Percentiles rank a stretch among this genome's conserved stretches.
Evolutionary conservation across 306 rosid genomes (phyloP).

Genomic region (Malus asiatica): DNA sequence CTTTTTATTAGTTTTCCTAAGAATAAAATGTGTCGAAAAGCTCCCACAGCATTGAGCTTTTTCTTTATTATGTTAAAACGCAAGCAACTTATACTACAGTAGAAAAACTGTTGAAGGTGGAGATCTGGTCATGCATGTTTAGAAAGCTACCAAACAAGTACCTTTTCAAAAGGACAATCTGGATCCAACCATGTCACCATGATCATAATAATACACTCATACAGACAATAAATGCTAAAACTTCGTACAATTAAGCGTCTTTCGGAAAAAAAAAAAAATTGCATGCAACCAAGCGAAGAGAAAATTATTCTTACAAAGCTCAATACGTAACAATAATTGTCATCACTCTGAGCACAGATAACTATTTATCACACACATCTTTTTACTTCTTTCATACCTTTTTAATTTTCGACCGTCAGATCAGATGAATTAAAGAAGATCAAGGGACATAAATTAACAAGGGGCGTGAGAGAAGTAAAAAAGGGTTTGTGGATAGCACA

Average conservation of each 20-base stretch:
- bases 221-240: neutral
- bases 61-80: constrained; percentile 11
- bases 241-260: neutral
- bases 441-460: too few relatives aligned
- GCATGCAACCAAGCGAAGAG: neutral
- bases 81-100: constrained; percentile 13
- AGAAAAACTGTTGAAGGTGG: constrained; percentile 22
- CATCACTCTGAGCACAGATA: too few relatives aligned
- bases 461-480: too few relatives aligned
- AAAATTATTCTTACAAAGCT: neutral
- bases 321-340: too few relatives aligned
- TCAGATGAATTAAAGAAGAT: too few relatives aligned
- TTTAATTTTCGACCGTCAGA: too few relatives aligned
- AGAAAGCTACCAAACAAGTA: constrained; percentile 33
- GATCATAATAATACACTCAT: neutral
- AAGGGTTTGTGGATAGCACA: too few relatives aligned
- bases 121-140: constrained; percentile 37
- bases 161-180: neutral
- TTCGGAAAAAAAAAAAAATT: too few relatives aligned
- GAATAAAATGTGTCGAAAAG: constrained; percentile 21
- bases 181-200: neutral
- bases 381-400: too few relatives aligned
- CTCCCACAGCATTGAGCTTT: constrained; percentile 36
- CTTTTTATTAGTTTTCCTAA: too few relatives aligned
- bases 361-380: too few relatives aligned